Percentiles rank a stretch among this genome's conserved stretches.
phyloP scores from a whole-genome alignment of 2,329 filamentous ascomycete genomes.

The Hypoxylon rubiginosum region DNA sequence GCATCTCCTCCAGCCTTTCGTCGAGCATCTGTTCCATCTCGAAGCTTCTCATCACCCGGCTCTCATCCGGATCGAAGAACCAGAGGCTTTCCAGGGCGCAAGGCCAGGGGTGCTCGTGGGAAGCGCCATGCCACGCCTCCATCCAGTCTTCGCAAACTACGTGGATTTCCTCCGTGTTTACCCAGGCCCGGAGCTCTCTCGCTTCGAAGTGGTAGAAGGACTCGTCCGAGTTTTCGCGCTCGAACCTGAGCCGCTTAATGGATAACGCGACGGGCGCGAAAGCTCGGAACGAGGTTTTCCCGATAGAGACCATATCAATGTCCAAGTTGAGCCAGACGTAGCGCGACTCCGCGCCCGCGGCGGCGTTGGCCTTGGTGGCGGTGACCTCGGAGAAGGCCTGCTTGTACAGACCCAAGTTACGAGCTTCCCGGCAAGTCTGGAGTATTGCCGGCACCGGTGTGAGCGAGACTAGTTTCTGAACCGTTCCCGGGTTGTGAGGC shows the following conservation, averaged over 20 bases:
- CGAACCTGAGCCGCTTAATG: constrained; percentile 30
- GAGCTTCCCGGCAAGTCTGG: constrained; percentile 40
- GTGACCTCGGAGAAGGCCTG: constrained; percentile 29
- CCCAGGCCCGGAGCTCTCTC: constrained; percentile 7
- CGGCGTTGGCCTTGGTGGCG: constrained; percentile 2
- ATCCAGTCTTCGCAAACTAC: constrained; percentile 29
- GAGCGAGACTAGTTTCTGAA: constrained; percentile 20
- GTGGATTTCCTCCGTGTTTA: constrained; percentile 30
- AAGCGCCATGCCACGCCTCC: constrained; percentile 27
- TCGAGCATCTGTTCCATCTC: constrained; percentile 26
- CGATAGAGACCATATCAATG: constrained; percentile 40
- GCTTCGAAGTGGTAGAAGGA: constrained; percentile 25
- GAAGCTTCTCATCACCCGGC: constrained; percentile 26
- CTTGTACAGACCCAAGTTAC: constrained; percentile 33
- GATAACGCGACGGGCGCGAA: constrained; percentile 23
- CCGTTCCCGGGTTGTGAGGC: background rate
- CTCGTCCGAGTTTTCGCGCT: constrained; percentile 29
- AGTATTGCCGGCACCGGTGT: constrained; percentile 36
- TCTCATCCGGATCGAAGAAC: constrained; percentile 29
- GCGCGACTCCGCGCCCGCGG: constrained; percentile 17
- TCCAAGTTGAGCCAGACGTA: constrained; percentile 43
- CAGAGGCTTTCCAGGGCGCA: constrained; percentile 28
- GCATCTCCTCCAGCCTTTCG: background rate
- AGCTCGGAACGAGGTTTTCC: constrained; percentile 12
- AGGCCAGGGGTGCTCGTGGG: constrained; percentile 28